These are phyloP conservation scores for Fusarium nygamai DNA, from an alignment of 2,329 filamentous ascomycete species.

Conservation along the genomic window DNA sequence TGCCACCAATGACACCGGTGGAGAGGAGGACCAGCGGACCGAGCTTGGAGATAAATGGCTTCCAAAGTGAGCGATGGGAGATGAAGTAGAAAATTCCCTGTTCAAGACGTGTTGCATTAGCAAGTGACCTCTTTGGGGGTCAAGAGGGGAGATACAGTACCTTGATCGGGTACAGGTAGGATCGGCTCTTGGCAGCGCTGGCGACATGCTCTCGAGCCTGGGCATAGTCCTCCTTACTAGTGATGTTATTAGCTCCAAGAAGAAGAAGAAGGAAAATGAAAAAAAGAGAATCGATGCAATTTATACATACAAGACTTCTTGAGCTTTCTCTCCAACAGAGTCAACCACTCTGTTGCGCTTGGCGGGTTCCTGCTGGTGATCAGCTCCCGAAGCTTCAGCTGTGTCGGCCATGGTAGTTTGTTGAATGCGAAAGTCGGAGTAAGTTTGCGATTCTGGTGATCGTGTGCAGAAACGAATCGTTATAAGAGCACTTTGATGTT, in stretches of 20 bases:
- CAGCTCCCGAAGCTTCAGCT: conserved; percentile 34
- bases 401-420: conserved; percentile 40
- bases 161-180: conserved; percentile 89
- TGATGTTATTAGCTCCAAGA: conserved; percentile 8
- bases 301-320: conserved; percentile 58
- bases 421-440: neutral
- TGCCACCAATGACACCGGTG: conserved; percentile 74
- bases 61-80: conserved; percentile 66
- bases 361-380: conserved; percentile 30
- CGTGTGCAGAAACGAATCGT: neutral
- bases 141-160: conserved; percentile 45
- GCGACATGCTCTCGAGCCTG: conserved; percentile 70
- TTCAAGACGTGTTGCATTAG: conserved; percentile 13
- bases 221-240: conserved; percentile 75
- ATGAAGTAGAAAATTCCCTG: conserved; percentile 70
- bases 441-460: neutral
- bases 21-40: conserved; percentile 75
- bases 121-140: neutral
- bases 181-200: conserved; percentile 77
- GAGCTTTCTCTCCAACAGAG: conserved; percentile 57
- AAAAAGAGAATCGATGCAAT: neutral
- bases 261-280: neutral
- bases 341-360: conserved; percentile 49
- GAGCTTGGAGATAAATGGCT: conserved; percentile 65
- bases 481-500: neutral